phyloP scores from a whole-genome alignment of 1,139 yeast genomes.

The Sugiyamaella paludigena region DNA sequence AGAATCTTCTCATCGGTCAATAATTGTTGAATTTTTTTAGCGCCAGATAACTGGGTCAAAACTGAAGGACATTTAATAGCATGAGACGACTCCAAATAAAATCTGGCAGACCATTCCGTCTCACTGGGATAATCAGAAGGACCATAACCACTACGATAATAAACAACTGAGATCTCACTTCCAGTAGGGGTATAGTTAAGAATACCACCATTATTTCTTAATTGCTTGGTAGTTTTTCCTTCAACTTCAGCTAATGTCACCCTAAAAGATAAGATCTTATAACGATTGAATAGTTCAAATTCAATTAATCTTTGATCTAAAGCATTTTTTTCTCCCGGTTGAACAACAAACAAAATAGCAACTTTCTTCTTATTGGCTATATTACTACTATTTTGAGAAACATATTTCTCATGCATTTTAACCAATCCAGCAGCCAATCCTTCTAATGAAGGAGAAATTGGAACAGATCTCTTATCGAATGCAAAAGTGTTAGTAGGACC shows the following conservation, averaged over 20 bases:
- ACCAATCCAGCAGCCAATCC: conserved; percentile 71
- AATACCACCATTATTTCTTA: conserved; percentile 2
- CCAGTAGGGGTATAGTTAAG: conserved; percentile 53
- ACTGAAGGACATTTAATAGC: conserved; percentile 93
- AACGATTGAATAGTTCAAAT: conserved; percentile 56
- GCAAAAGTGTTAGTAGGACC: too few species aligned
- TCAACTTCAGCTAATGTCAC: conserved; percentile 63
- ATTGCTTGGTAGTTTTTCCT: conserved; percentile 38
- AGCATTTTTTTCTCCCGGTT: conserved; percentile 80
- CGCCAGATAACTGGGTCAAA: conserved; percentile 84
- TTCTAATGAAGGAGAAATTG: conserved; percentile 61
- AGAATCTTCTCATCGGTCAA: conserved; percentile 58
- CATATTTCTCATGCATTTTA: conserved; percentile 58
- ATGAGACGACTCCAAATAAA: conserved; percentile 62
- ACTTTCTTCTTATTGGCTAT: conserved; percentile 37
- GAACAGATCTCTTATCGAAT: conserved; percentile 49
- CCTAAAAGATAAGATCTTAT: conserved; percentile 61
- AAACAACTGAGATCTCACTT: conserved; percentile 81
- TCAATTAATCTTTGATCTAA: conserved; percentile 89
- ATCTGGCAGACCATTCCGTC: conserved; percentile 74
- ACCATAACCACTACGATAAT: conserved; percentile 84
- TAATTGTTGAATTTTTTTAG: conserved; percentile 89
- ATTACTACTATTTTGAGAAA: conserved; percentile 5
- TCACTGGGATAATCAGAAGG: conserved; percentile 67
- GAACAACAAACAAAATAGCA: conserved; percentile 76